Evolutionary conservation across 208 protist genomes (phyloP), one percentile per base, ranked within the genome.

Genomic region (Naegleria lovaniensis): DNA sequence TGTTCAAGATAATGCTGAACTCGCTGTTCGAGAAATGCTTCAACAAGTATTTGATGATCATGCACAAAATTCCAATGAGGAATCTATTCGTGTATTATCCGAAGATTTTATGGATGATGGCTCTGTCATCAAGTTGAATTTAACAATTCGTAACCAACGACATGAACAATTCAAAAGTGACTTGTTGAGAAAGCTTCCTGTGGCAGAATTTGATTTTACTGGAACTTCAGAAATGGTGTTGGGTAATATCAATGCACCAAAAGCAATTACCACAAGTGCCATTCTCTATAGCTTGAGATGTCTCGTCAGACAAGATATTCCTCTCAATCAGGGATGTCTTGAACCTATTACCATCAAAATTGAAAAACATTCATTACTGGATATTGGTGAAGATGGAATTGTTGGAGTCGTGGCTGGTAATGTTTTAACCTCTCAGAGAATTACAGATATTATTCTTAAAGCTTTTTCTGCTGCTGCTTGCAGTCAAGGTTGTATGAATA

Each of bases 51-150:
- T 95, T 33, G 92, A 90, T 38, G 87, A 38, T 38, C 19, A 85
- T 3, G 11, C 39, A 89, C 0, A 43, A 36, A 25, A 38, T 41
- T 7, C 7, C 0, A 9, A 41, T 13, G 43, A 90, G 48, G 94
- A 94, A 59, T 93, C 92, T 29, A 90, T 75, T 85, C 40, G 76
- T 22, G 89, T 97, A 19, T 38, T 58, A 83, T 91, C 92, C 7
- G 87, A n/a, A 0, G 98, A 98, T 92, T 96, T 92, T 93, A 98
- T 99, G 97, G 98, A 99, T 94, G 97, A 98, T 91, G 98, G 98
- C 36, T 96, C 96, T 19, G 92, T 92, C 15, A 98, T 99, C 85
- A 43, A 90, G 41, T 93, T 98, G 25, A 90, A 90, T 84, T 93
- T 98, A 86, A 95, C 93, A 15, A 96, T 98, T 83, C 92, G 97